phyloP scores from a whole-genome alignment of 768 basidiomycete species.

The Termitomyces sp. region DNA sequence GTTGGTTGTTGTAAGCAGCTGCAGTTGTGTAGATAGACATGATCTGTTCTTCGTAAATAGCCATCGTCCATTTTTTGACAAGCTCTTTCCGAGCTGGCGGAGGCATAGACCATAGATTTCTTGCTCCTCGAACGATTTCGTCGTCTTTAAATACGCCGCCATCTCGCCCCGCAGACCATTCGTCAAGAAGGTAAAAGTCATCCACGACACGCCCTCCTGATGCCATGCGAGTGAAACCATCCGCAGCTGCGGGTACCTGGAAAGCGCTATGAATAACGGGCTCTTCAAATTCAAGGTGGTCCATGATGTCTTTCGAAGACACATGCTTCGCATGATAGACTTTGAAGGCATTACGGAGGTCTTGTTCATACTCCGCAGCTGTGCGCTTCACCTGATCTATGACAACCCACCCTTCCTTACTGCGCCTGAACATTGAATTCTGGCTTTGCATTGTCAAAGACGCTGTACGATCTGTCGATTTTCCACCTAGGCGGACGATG shows the following conservation, averaged over 20 bases:
- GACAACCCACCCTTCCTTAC: background rate
- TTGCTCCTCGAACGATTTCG: background rate
- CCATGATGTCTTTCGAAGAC: background rate
- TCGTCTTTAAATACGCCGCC: background rate
- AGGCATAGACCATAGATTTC: slow-evolving; percentile 6
- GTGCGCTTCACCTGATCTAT: background rate
- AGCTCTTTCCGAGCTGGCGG: background rate
- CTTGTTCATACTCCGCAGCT: background rate
- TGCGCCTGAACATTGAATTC: background rate
- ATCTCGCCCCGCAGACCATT: slow-evolving; percentile 1
- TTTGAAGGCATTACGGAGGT: background rate
- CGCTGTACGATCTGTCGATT: background rate
- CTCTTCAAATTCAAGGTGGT: slow-evolving; percentile 6
- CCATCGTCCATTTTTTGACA: background rate
- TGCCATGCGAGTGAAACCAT: background rate
- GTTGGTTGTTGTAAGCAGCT: background rate
- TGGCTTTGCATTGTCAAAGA: background rate
- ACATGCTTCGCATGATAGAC: background rate
- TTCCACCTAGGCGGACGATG: background rate
- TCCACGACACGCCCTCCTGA: background rate
- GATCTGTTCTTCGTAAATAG: slow-evolving; percentile 4
- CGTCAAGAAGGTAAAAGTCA: background rate
- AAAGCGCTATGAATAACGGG: background rate
- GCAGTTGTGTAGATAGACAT: background rate
- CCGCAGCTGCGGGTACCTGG: background rate